Evolutionary conservation across 1,284 basidiomycete genomes (phyloP), one percentile per base, ranked within the genome.

Genomic region (Phellinidium pouzarii): DNA sequence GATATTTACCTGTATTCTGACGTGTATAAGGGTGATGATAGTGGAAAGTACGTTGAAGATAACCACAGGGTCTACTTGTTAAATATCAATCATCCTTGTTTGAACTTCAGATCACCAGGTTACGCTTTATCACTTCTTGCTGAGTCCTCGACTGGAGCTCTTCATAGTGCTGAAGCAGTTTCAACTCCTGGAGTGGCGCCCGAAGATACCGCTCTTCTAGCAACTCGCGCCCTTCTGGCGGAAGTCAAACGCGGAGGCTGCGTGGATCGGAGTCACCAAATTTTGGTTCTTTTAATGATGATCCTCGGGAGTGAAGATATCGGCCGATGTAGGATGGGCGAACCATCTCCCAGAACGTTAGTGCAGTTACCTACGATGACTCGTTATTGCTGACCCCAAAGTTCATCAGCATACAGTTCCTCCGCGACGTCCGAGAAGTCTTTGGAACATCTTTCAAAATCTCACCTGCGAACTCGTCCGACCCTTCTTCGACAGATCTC

Each of bases 1-100:
- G 96, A 99, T 65, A 91, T 98, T 26, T 98, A 99, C 68, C 80
- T 99, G 25, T 96, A 98, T 66, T 96, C 96, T 1, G 96, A 99
- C 62, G 94, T 98, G 11, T 99, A 97, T 71, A 94, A 96, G 65
- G 94, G 94, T 7, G 91, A 94, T 22, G 96, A 99, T 58, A 92
- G 91, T 58, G 96, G 96, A 67, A 96, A 93, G 90, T 90, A 59
- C 58, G 88, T 72, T 14, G 17, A 4, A 20, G 47, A 25, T 12
- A 34, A 23, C 17, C 22, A 26, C 5, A 14, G 31, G n/a, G n/a
- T n/a, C 31, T 37, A n/a, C 17, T 25, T 29, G 41, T 26, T 27
- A 26, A 51, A 4, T 31, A 12, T 29, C 6, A 8, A 26, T n/a
- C 12, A 20, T 19, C 1, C 12, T 4, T 17, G n/a, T 29, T 38